A percentile compares a stretch with the other conserved stretches of the same genome.
Conservation (phyloP, 148 eudicot species). For the Polygonum maritimum region DNA sequence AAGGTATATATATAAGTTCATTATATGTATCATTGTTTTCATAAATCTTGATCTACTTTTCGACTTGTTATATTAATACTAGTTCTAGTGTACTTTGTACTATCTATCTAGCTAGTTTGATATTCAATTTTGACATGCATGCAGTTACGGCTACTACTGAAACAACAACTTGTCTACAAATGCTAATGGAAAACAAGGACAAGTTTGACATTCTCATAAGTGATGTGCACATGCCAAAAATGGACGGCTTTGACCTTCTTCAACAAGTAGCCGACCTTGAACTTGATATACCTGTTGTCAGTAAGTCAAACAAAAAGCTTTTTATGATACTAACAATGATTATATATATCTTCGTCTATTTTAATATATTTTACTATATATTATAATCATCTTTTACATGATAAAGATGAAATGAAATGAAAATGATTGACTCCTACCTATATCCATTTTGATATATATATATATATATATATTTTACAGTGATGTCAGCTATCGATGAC, state of each 20-base stretch:
- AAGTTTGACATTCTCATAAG: constrained; percentile 75
- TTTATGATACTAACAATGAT: too few relatives aligned
- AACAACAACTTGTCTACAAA: constrained; percentile 24
- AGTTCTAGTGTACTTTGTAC: not conserved
- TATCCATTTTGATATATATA: not conserved
- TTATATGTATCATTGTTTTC: not conserved
- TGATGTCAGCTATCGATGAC: constrained; percentile 43
- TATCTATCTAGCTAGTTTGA: too few relatives aligned
- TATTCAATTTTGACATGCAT: not conserved
- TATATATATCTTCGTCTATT: too few relatives aligned
- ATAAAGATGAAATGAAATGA: not conserved
- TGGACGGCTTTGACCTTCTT: constrained; percentile 90
- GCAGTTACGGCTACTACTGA: not conserved
- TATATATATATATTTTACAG: constrained; percentile 18
- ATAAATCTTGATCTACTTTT: not conserved
- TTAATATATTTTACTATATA: too few relatives aligned
- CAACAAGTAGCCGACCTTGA: constrained; percentile 61
- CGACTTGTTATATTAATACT: not conserved
- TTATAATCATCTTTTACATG: constrained; percentile 3
- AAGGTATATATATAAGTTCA: not conserved
- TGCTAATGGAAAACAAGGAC: constrained; percentile 50
- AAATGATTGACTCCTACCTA: not conserved
- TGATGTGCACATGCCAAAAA: constrained; percentile 94
- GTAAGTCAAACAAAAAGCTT: constrained; percentile 24
- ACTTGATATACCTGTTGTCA: constrained; percentile 85